Evolutionary conservation across 139 green algal genomes (phyloP), one percentile per base, ranked within the genome.

Genomic region (Micractinium conductrix): DNA sequence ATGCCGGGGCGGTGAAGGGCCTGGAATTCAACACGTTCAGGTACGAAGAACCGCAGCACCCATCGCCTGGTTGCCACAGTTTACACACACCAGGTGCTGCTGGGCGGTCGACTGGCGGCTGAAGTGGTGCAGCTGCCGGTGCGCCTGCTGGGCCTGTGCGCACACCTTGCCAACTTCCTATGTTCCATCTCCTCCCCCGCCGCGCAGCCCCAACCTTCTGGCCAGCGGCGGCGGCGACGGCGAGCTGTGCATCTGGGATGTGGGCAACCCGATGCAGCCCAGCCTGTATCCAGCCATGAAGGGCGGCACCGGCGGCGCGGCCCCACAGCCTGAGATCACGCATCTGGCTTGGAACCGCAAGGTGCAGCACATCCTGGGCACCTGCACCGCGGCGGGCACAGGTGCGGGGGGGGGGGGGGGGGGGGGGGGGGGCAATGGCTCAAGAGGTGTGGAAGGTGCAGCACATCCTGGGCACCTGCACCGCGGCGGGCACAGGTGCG

Each of bases 161-260:
- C n/a, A n/a, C n/a, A n/a, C n/a, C n/a, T n/a, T n/a, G n/a, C n/a
- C n/a, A n/a, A n/a, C n/a, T n/a, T n/a, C n/a, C n/a, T n/a, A n/a
- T n/a, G n/a, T n/a, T n/a, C n/a, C n/a, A n/a, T n/a, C n/a, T n/a
- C n/a, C n/a, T n/a, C n/a, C 7, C 24, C 44, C 60, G 19, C 14
- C 40, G 9, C 42, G 76, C 76, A 95, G 86, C 84, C 92, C 95
- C 43, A 98, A 99, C 84, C 89, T 99, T 69, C 91, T 99, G 38
- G 97, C 97, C 12, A 96, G 93, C 26, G 97, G 96, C 12, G 95
- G 89, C 35, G 91, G 85, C 14, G 97, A 99, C 83, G 95, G 94
- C 26, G 97, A 99, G 81, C 84, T 99, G 38, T 95, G 92, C 89
- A 98, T 99, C 53, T 99, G 97, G 97, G 95, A 99, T 86, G 72